Percentiles rank a stretch among this genome's conserved stretches.
These are phyloP conservation scores for Seiridium cupressi DNA, from an alignment of 2,329 filamentous ascomycete genomes.

Conservation along the genomic window DNA sequence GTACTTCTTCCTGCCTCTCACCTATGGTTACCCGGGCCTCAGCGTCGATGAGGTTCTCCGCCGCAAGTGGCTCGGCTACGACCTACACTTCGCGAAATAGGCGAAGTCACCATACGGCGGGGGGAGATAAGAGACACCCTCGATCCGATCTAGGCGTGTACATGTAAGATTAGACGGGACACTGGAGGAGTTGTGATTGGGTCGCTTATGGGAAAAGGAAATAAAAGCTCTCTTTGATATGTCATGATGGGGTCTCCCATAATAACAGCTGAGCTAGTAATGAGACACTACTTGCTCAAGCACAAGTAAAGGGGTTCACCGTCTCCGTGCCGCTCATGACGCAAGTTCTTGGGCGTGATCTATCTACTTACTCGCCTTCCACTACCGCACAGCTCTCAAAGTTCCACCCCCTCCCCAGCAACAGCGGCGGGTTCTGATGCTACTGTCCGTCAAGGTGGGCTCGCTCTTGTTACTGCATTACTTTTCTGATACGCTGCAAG, in stretches of 20 bases:
- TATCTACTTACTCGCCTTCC: too few relatives aligned
- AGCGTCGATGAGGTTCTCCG: constrained; percentile 73
- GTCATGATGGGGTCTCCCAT: not conserved
- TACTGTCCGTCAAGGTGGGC: too few relatives aligned
- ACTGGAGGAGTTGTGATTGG: not conserved
- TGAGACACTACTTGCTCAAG: not conserved
- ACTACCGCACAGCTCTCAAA: too few relatives aligned
- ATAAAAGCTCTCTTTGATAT: constrained; percentile 1
- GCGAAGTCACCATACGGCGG: not conserved
- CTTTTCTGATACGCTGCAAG: not conserved
- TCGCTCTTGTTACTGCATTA: too few relatives aligned
- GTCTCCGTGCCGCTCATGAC: too few relatives aligned
- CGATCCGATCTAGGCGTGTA: not conserved
- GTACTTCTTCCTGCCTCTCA: constrained; percentile 92
- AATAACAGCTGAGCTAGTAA: not conserved
- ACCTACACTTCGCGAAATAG: constrained; percentile 98
- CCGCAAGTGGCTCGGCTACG: constrained; percentile 95
- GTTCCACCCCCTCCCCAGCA: too few relatives aligned
- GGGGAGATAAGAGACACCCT: not conserved
- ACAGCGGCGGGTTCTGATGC: too few relatives aligned
- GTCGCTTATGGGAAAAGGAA: not conserved
- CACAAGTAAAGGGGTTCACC: not conserved
- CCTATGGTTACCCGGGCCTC: constrained; percentile 90
- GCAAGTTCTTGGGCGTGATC: too few relatives aligned
- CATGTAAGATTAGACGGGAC: constrained; percentile 1